phyloP scores from a whole-genome alignment of 768 basidiomycete species.

The Lactarius evosmus region DNA sequence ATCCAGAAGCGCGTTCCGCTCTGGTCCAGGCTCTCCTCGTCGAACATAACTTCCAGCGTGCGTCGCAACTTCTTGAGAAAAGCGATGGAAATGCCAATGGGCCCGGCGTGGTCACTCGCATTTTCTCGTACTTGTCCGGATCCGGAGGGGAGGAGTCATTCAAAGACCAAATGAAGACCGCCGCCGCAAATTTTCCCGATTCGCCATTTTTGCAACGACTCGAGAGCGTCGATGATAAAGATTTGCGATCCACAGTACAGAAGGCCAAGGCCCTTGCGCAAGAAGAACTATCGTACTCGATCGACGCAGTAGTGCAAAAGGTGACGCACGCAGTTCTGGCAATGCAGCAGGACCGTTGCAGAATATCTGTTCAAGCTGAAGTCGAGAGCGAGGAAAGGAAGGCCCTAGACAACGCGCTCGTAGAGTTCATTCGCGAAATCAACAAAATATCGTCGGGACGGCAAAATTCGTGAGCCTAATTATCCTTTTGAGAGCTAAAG shows the following conservation, averaged over 20 bases:
- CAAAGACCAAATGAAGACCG: constrained; percentile 11
- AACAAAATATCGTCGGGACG: not conserved
- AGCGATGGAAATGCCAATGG: not conserved
- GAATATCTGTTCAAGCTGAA: constrained; percentile 3
- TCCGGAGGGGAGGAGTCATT: not conserved
- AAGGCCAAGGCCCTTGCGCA: not conserved
- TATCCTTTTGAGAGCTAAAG: not conserved
- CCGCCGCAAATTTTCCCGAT: constrained; percentile 4
- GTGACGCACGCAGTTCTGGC: constrained; percentile 4
- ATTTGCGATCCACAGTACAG: constrained; percentile 9
- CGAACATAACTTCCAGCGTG: not conserved
- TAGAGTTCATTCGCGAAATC: constrained; percentile 11
- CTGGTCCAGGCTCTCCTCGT: constrained; percentile 4
- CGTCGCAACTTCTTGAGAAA: not conserved
- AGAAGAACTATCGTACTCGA: constrained; percentile 1
- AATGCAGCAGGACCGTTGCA: constrained; percentile 14
- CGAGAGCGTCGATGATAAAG: not conserved
- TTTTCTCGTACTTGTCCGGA: not conserved
- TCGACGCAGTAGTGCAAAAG: constrained; percentile 9
- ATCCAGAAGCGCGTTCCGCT: not conserved
- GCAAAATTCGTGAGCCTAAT: constrained; percentile 11
- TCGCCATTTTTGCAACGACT: constrained; percentile 16
- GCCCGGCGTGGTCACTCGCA: not conserved
- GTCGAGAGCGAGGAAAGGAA: constrained; percentile 5
- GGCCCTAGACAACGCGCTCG: not conserved